Percentiles rank a stretch among this genome's conserved stretches.
These are phyloP conservation scores for Camellia sinensis DNA, from an alignment of 148 eudicot genomes.

Conservation along the genomic window DNA sequence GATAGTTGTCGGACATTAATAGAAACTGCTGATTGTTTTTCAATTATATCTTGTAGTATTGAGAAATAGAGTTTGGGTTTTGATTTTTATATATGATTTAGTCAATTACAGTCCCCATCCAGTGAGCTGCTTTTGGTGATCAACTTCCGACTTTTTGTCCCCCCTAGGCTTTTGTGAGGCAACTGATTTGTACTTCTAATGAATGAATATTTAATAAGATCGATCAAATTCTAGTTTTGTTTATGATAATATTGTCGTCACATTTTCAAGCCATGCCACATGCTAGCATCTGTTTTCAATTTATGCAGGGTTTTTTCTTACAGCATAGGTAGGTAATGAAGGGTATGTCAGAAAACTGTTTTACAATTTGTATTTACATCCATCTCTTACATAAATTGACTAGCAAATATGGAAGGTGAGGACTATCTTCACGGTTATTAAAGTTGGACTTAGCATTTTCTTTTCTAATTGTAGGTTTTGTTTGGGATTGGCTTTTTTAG, in stretches of 20 bases:
- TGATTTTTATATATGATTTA: neutral
- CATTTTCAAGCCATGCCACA: neutral
- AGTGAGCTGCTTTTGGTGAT: neutral
- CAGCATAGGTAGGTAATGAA: no score
- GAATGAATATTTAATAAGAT: neutral
- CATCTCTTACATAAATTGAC: no score
- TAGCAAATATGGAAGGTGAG: no score
- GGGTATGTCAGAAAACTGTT: no score
- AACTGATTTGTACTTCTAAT: neutral
- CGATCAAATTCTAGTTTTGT: neutral
- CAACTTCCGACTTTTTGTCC: neutral
- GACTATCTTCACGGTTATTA: no score
- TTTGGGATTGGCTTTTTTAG: no score
- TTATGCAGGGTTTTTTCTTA: no score
- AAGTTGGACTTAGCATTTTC: no score
- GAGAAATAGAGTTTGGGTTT: slow-evolving; percentile 10
- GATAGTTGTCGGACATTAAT: slow-evolving; percentile 13
- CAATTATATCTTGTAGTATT: neutral
- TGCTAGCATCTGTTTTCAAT: no score
- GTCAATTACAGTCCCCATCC: neutral
- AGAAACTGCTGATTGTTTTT: neutral
- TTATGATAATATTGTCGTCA: neutral
- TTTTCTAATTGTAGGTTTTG: no score
- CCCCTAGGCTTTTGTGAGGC: slow-evolving; percentile 7
- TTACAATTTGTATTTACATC: no score